phyloP scores from a whole-genome alignment of 2,329 filamentous ascomycete genomes.

The Aspergillus ustus region DNA sequence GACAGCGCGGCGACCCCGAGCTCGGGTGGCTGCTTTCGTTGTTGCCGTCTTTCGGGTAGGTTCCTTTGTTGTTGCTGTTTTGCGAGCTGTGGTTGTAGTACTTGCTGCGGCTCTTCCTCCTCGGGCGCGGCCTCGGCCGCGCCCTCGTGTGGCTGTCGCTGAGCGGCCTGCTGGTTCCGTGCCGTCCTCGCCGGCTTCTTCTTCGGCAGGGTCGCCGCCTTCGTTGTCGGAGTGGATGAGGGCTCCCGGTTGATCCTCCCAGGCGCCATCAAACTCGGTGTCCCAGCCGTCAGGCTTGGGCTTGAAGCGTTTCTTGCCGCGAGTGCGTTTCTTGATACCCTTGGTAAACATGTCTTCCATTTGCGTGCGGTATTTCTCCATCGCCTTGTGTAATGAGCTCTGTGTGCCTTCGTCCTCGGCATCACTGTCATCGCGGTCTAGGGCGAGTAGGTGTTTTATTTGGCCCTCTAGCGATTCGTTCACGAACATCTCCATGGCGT shows the following conservation, averaged over 20 bases:
- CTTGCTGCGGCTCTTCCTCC: slow-evolving; percentile 49
- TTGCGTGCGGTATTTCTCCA: slow-evolving; percentile 72
- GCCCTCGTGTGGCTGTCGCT: slow-evolving; percentile 50
- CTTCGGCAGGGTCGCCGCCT: slow-evolving; percentile 52
- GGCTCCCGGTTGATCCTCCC: slow-evolving; percentile 78
- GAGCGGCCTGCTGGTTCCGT: slow-evolving; percentile 40
- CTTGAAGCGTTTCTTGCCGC: slow-evolving; percentile 65
- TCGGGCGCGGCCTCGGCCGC: slow-evolving; percentile 51
- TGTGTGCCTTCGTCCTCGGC: slow-evolving; percentile 67
- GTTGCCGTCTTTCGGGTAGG: slow-evolving; percentile 33
- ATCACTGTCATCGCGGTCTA: slow-evolving; percentile 68
- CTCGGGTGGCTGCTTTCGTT: slow-evolving; percentile 20
- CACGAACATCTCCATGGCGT: slow-evolving; percentile 84
- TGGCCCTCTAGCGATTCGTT: slow-evolving; percentile 72
- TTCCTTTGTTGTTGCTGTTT: slow-evolving; percentile 38
- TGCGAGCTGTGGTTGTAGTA: slow-evolving; percentile 39
- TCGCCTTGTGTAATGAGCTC: slow-evolving; percentile 71
- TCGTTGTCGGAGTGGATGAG: slow-evolving; percentile 59
- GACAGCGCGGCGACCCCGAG: slow-evolving; percentile 36
- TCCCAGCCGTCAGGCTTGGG: slow-evolving; percentile 84
- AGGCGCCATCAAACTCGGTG: slow-evolving; percentile 83
- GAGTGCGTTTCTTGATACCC: slow-evolving; percentile 62
- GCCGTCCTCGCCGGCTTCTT: slow-evolving; percentile 54
- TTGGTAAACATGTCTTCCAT: slow-evolving; percentile 73
- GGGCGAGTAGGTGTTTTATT: slow-evolving; percentile 69